phyloP scores from a whole-genome alignment of 2,329 filamentous ascomycete genomes.

The Ambrosiella cleistominuta region DNA sequence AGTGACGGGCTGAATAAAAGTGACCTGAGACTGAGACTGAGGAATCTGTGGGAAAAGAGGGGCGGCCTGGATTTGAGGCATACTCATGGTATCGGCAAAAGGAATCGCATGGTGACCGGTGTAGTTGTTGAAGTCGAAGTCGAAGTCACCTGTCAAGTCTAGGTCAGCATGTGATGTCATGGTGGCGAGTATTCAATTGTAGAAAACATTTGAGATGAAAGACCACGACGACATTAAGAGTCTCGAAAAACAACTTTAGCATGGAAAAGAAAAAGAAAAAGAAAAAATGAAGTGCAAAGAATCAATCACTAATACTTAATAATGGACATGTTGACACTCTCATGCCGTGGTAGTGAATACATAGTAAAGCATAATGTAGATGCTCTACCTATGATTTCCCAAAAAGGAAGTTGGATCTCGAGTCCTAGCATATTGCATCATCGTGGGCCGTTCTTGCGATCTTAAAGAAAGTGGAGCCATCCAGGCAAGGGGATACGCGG shows the following conservation, averaged over 20 bases:
- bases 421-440: slow-evolving; percentile 48
- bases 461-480: slow-evolving; percentile 2
- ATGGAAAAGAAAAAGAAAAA: slow-evolving; percentile 19
- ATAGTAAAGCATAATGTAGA: neutral
- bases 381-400: neutral
- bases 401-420: slow-evolving; percentile 13
- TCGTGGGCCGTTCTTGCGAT: slow-evolving; percentile 27
- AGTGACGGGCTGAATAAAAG: slow-evolving; percentile 15
- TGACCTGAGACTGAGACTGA: slow-evolving; percentile 15
- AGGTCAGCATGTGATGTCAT: slow-evolving; percentile 12
- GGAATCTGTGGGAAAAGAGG: slow-evolving; percentile 26
- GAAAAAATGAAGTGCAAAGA: neutral
- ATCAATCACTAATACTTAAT: no score
- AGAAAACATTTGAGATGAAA: neutral
- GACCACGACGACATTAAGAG: neutral
- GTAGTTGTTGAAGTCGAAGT: slow-evolving; percentile 27
- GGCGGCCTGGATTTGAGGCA: slow-evolving; percentile 36
- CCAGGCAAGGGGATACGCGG: neutral
- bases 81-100: slow-evolving; percentile 17
- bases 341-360: neutral
- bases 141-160: slow-evolving; percentile 9
- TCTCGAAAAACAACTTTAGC: neutral
- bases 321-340: neutral
- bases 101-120: neutral
- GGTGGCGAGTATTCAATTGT: neutral